phyloP scores from a whole-genome alignment of 768 basidiomycete species.

The Ramaria sp. region DNA sequence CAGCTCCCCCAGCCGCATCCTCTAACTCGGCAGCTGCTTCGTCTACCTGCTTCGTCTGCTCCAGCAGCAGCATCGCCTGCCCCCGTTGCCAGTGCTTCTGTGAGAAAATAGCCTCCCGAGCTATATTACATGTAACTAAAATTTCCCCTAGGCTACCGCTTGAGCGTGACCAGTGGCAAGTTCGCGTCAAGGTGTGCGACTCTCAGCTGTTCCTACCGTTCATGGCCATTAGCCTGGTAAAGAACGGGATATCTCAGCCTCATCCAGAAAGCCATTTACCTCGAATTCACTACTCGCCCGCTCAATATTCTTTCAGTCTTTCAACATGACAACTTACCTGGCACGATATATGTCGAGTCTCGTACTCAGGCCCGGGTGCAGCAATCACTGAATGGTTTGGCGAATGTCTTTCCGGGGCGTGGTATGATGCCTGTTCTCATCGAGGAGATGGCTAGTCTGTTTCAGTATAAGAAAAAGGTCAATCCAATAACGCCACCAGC shows the following conservation, averaged over 20 bases:
- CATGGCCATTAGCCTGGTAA: constrained; percentile 58
- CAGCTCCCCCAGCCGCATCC: neutral
- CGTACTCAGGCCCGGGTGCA: constrained; percentile 77
- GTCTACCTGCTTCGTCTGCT: neutral
- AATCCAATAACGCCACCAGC: constrained; percentile 53
- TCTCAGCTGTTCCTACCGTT: neutral
- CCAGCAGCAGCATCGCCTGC: neutral
- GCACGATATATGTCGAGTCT: constrained; percentile 96
- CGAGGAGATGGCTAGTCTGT: constrained; percentile 93
- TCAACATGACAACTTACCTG: constrained; percentile 88
- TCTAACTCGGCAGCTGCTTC: neutral
- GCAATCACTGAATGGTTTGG: constrained; percentile 79
- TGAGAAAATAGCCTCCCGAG: neutral
- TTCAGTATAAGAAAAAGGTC: constrained; percentile 94
- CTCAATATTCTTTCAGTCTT: constrained; percentile 90
- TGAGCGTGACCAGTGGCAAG: constrained; percentile 55
- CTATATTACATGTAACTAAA: no score
- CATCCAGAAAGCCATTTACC: constrained; percentile 84
- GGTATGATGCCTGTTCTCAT: constrained; percentile 84
- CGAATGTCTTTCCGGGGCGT: constrained; percentile 81
- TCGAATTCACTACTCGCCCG: constrained; percentile 67
- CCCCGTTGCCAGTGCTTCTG: neutral
- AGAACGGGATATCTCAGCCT: constrained; percentile 89
- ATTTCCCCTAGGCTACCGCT: neutral
- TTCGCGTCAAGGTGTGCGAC: constrained; percentile 72